Conservation (phyloP, 805 yeast species). For the Nakazawaea ishiwadae region DNA sequence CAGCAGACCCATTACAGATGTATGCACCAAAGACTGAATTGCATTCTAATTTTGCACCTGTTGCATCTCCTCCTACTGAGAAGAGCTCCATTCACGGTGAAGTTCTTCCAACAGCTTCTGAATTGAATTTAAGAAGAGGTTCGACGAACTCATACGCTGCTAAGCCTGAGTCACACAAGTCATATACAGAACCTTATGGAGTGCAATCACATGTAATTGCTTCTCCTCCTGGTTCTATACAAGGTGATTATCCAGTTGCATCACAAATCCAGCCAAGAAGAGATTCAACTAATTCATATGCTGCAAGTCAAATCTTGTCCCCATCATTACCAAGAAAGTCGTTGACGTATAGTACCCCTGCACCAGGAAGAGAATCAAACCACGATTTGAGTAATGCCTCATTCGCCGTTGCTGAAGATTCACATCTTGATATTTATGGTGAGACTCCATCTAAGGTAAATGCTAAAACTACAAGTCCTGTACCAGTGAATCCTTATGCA, state of each 20-base stretch:
- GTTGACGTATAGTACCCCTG: slow-evolving; percentile 1
- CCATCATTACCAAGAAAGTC: neutral
- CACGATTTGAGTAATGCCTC: neutral
- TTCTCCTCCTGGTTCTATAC: neutral
- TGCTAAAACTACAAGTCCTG: neutral
- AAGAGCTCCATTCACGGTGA: neutral
- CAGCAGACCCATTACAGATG: no score
- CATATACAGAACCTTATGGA: no score
- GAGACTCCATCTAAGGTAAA: slow-evolving; percentile 9
- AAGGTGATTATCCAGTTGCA: neutral
- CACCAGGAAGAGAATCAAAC: neutral
- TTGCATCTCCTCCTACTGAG: neutral
- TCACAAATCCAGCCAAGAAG: neutral
- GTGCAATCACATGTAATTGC: no score
- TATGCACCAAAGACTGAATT: no score
- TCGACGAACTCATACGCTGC: neutral
- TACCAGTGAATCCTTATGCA: slow-evolving; percentile 8
- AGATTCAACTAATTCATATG: neutral
- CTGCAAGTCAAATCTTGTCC: neutral
- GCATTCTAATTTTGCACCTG: no score
- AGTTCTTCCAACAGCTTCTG: neutral
- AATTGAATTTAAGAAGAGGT: neutral
- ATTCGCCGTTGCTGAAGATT: neutral
- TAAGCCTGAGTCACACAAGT: no score
- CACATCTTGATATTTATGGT: neutral